Evolutionary conservation across 352 stramenopile genomes (phyloP), one percentile per base, ranked within the genome.

Genomic region (Phytophthora europaea): DNA sequence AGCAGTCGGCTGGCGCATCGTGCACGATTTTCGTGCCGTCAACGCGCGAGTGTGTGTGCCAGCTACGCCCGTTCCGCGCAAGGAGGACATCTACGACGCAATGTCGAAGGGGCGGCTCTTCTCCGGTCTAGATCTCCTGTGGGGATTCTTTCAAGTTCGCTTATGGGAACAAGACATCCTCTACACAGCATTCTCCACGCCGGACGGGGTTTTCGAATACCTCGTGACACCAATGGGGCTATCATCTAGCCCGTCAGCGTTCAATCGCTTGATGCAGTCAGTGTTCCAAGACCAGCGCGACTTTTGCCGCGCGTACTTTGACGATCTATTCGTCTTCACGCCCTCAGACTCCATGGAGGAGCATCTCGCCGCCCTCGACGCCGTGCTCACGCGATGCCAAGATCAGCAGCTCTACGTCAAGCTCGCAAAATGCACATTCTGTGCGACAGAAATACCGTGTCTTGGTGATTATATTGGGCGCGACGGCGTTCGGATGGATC

Each of bases 381-480:
- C 16, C 2, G 61, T 67, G 0, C 22, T 67, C 4, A 8, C n/a
- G 5, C 33, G 61, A 4, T 59, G 31, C 18, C 48, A 38, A 28
- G 33, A 59, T 8, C 31, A 61, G n/a, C 20, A 61, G 10, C 18
- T 60, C 2, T 76, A 51, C 53, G 40, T 53, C 3, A 76, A 72
- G 16, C 31, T 72, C 4, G 4, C 26, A 2, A 76, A 72, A 33
- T 76, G 63, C 18, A 43, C 65, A 28, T 31, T 31, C 2, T 31
- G 26, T 31, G 26, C 26, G 26, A 31, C 26, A 31, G 2, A 31
- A 31, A 31, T 31, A 31, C 26, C 26, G 3, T 31, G 26, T 31
- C 26, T 31, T 31, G 2, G 26, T 31, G 26, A 5, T 31, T 31
- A 31, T 31, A 31, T 31, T 4, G 26, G 26, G 26, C 26, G 2